Evolutionary conservation across 768 basidiomycete species (phyloP).

Genomic region (Trametes cubensis): DNA sequence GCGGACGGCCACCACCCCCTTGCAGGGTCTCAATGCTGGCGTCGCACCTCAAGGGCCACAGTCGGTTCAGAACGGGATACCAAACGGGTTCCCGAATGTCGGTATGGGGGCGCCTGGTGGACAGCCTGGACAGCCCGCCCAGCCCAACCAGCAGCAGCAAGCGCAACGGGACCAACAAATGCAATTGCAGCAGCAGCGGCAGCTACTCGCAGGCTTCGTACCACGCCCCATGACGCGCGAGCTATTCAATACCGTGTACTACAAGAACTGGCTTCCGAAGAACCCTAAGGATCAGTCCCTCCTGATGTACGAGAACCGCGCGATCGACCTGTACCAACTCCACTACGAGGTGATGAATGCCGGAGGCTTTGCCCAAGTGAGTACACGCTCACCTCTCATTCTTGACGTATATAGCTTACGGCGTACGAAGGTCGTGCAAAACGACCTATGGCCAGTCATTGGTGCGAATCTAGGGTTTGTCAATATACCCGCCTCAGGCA

Average conservation of each 20-base stretch:
- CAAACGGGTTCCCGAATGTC: slow-evolving; percentile 1
- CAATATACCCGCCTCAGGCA: slow-evolving; percentile 61
- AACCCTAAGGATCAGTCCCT: slow-evolving; percentile 43
- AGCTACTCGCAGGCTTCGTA: slow-evolving; percentile 30
- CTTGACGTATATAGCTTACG: background rate
- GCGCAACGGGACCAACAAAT: slow-evolving; percentile 41
- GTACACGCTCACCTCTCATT: slow-evolving; percentile 15
- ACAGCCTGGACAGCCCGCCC: slow-evolving; percentile 4
- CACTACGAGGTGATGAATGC: slow-evolving; percentile 62
- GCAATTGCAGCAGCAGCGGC: slow-evolving; percentile 35
- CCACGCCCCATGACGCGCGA: slow-evolving; percentile 49
- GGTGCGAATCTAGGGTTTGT: slow-evolving; percentile 69
- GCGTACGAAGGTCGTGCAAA: slow-evolving; percentile 9
- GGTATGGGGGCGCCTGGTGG: background rate
- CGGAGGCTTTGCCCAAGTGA: slow-evolving; percentile 54
- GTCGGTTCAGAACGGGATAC: slow-evolving; percentile 11
- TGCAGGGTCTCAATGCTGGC: slow-evolving; percentile 16
- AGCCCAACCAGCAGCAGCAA: slow-evolving; percentile 1
- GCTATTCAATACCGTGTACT: slow-evolving; percentile 51
- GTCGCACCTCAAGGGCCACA: background rate
- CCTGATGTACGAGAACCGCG: slow-evolving; percentile 53
- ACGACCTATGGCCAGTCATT: slow-evolving; percentile 66
- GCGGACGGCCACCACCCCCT: slow-evolving; percentile 15
- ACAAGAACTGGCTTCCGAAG: slow-evolving; percentile 48
- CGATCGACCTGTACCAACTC: slow-evolving; percentile 61